Base-by-base conservation (phyloP, 345 rosid species). In the Brassica incana region DNA sequence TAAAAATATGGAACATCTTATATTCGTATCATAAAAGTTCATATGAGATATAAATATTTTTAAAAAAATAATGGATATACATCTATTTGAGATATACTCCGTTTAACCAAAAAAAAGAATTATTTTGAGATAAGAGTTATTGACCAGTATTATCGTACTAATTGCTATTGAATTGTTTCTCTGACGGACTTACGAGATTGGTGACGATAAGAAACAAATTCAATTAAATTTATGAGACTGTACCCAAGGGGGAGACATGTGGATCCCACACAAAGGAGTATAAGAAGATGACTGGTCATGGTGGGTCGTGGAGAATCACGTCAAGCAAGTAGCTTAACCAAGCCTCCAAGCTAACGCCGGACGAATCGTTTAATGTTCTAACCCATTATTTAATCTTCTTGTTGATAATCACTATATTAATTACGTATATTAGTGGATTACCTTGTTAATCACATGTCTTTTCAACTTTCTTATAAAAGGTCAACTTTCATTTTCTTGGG, bases 261-360 rank as follows among this genome's bases (percentile, higher is more conserved):
- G 77, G 45, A 35, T 32, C 78, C 78, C 77, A 73, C 63, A 59
- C 63, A 60, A 67, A 66, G 78, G 67, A n/a, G 40, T 68, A 45
- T 60, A 66, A 73, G 59, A 61, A 73, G 69, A 67, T 73, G 32
- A 67, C 69, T 32, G 82, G 74, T 73, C 69, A 52, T 73, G 0
- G 69, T 58, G 58, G 50, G 76, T 54, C 45, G 65, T 60, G 33
- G 67, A 72, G 76, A 75, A 25, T 69, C 65, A 80, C 83, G 77
- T 74, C 75, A 69, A 74, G 75, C 69, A 69, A n/a, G 33, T 36
- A 71, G 67, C 56, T 80, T 75, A 70, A 75, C 80, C 72, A 80
- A 52, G 35, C 50, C 65, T 69, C 12, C 74, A 79, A 79, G 82
- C 74, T 45, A 79, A 74, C 75, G 69, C 56, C 58, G 65, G 58